Evolutionary conservation across 768 basidiomycete species (phyloP).

Genomic region (Dacryopinax spathularia): DNA sequence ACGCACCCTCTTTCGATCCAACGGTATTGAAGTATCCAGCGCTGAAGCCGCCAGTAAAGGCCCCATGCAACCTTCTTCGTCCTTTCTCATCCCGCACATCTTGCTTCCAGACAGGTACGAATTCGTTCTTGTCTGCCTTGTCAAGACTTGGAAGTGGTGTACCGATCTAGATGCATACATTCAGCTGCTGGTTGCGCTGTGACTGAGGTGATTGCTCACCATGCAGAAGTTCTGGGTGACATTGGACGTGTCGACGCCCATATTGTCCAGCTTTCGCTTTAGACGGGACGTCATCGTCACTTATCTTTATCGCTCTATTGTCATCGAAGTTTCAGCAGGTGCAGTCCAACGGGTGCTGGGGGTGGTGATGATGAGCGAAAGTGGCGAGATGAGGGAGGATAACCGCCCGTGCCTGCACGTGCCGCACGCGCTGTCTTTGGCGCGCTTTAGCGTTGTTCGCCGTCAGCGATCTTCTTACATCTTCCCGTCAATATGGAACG

Average conservation of each 20-base stretch:
- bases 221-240: constrained; percentile 77
- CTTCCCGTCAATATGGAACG: no score
- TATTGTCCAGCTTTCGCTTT: constrained; percentile 71
- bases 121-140: constrained; percentile 84
- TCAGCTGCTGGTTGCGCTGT: constrained; percentile 1
- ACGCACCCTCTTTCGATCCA: constrained; percentile 82
- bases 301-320: neutral
- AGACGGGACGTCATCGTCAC: constrained; percentile 36
- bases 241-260: constrained; percentile 53
- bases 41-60: constrained; percentile 95
- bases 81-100: constrained; percentile 93
- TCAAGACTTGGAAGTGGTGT: constrained; percentile 91
- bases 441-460: no score
- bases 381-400: no score
- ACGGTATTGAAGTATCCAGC: constrained; percentile 96
- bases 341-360: no score
- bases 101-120: constrained; percentile 96
- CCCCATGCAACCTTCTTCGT: constrained; percentile 83
- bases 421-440: no score
- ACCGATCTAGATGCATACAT: constrained; percentile 48
- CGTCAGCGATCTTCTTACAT: no score
- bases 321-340: neutral
- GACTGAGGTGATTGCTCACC: constrained; percentile 30
- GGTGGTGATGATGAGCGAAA: no score
- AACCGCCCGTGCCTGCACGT: no score